Percentiles rank a stretch among this genome's conserved stretches.
Conservation (phyloP, 2,329 filamentous ascomycete species). For the Alternaria sp. region DNA sequence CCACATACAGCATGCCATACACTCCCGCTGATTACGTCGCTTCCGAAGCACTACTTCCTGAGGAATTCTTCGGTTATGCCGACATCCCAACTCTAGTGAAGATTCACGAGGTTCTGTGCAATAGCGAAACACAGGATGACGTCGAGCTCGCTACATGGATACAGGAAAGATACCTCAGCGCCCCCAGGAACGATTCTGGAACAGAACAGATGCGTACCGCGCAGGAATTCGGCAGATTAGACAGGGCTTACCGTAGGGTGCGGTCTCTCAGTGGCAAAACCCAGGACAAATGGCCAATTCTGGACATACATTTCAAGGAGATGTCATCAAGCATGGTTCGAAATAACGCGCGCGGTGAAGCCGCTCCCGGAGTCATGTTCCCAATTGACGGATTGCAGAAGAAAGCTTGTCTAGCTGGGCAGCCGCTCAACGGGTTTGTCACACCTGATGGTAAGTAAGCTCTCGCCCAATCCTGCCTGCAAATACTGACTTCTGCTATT, state of each 20-base stretch:
- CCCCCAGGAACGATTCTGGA: slow-evolving; percentile 8
- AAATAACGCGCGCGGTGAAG: slow-evolving; percentile 25
- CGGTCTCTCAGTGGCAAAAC: slow-evolving; percentile 36
- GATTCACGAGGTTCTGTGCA: slow-evolving; percentile 27
- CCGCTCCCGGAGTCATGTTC: slow-evolving; percentile 15
- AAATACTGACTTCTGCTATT: not conserved
- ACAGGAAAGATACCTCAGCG: slow-evolving; percentile 27
- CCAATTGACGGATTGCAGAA: slow-evolving; percentile 1
- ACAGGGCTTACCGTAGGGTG: slow-evolving; percentile 38
- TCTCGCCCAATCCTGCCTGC: not conserved
- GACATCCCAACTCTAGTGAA: slow-evolving; percentile 29
- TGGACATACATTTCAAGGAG: slow-evolving; percentile 29
- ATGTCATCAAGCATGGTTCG: slow-evolving; percentile 28
- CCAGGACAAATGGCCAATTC: slow-evolving; percentile 44
- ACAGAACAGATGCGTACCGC: slow-evolving; percentile 22
- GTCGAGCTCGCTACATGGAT: slow-evolving; percentile 30
- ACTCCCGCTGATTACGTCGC: slow-evolving; percentile 4
- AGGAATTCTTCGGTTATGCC: slow-evolving; percentile 28
- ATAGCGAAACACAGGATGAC: slow-evolving; percentile 31
- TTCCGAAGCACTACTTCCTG: slow-evolving; percentile 16
- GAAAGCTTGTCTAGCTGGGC: not conserved
- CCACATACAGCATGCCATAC: not conserved
- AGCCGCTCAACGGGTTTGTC: not conserved
- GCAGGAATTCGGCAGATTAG: slow-evolving; percentile 31
- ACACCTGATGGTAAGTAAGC: not conserved